These are phyloP conservation scores for Eucalyptus tenuipes DNA, from an alignment of 345 rosid species.

Conservation along the genomic window DNA sequence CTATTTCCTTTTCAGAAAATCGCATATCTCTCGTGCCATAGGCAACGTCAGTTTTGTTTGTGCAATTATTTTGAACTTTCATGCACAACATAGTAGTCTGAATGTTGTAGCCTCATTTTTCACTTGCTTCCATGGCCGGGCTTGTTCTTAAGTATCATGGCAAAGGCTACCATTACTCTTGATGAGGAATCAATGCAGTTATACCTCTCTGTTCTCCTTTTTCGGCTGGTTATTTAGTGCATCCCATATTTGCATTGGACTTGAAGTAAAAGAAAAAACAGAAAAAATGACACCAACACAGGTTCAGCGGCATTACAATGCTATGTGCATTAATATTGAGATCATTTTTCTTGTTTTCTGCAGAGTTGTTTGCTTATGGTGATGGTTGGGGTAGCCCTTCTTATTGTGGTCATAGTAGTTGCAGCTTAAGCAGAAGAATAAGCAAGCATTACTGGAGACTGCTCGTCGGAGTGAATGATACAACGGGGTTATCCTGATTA, in stretches of 20 bases:
- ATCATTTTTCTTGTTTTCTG: neutral
- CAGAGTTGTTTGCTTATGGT: conserved; percentile 87
- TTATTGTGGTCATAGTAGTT: conserved; percentile 64
- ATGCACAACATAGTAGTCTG: neutral
- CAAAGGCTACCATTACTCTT: neutral
- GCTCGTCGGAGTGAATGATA: neutral
- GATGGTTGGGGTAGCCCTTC: conserved; percentile 72
- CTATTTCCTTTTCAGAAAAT: neutral
- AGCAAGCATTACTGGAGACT: neutral
- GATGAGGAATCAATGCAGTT: neutral
- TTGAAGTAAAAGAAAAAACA: neutral
- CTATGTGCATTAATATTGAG: neutral
- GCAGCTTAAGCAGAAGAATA: conserved; percentile 29
- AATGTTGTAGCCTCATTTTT: neutral
- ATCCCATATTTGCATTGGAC: neutral
- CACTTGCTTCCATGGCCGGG: neutral
- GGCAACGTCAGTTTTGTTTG: neutral
- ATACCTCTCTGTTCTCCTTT: neutral
- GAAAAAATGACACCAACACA: neutral
- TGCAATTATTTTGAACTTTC: neutral
- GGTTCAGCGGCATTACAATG: neutral
- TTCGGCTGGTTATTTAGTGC: neutral
- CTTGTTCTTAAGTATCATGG: neutral
- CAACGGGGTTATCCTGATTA: neutral
- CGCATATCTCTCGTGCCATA: neutral